Evolutionary conservation across 1,284 basidiomycete genomes (phyloP).

Genomic region (Ustilago cynodontis): DNA sequence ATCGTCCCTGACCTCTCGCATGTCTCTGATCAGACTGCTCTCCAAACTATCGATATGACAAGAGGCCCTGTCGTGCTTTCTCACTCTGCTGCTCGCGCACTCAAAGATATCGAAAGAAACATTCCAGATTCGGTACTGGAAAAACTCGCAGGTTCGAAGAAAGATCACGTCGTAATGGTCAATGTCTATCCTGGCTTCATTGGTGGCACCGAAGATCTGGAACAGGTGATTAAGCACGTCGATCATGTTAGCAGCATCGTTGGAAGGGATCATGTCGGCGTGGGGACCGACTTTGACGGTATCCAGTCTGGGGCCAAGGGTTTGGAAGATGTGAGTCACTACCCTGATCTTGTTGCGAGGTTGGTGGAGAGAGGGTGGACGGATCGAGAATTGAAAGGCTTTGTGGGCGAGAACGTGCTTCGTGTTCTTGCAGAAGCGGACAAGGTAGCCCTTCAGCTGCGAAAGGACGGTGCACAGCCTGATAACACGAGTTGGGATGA

Average conservation of each 20-base stretch:
- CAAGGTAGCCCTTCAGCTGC: conserved; percentile 27
- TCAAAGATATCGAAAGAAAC: conserved; percentile 37
- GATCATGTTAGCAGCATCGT: conserved; percentile 35
- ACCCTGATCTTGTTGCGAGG: conserved; percentile 37
- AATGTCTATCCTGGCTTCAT: conserved; percentile 52
- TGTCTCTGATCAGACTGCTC: conserved; percentile 43
- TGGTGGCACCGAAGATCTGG: conserved; percentile 43
- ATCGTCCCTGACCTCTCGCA: conserved; percentile 54
- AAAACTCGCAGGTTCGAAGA: conserved; percentile 20
- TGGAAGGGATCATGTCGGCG: conserved; percentile 39
- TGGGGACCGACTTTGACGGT: conserved; percentile 55
- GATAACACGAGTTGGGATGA: conserved; percentile 47
- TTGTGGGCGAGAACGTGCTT: conserved; percentile 46
- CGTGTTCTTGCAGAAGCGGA: conserved; percentile 41
- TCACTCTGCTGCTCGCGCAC: conserved; percentile 33
- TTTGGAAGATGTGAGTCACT: conserved; percentile 42
- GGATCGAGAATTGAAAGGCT: conserved; percentile 35
- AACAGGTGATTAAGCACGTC: conserved; percentile 36
- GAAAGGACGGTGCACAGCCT: conserved; percentile 23
- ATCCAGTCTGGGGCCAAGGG: conserved; percentile 35
- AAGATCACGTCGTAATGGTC: conserved; percentile 51
- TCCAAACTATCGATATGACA: conserved; percentile 38
- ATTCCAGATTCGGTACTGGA: conserved; percentile 40
- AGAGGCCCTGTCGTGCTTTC: conserved; percentile 49
- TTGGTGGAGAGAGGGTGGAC: conserved; percentile 40